A percentile compares a stretch with the other conserved stretches of the same genome.
phyloP scores from a whole-genome alignment of 2,329 filamentous ascomycete genomes.

The Aspergillus puulaauensis region DNA sequence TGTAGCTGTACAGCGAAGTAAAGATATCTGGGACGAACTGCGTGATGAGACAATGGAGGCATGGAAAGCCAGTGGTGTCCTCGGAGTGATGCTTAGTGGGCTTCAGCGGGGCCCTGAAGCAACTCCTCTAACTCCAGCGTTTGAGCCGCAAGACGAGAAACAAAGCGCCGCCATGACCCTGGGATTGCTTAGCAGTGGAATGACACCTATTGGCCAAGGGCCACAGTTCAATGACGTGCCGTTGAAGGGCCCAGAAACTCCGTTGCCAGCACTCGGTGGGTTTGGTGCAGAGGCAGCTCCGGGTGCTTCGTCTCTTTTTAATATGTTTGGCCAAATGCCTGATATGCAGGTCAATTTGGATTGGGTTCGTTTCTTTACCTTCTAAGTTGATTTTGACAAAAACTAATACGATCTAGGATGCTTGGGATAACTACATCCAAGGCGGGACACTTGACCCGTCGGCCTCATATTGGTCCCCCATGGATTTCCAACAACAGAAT shows the following conservation, averaged over 20 bases:
- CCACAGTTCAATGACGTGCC: conserved; percentile 29
- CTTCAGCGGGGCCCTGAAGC: conserved; percentile 50
- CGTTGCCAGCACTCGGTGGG: conserved; percentile 23
- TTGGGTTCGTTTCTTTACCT: conserved; percentile 54
- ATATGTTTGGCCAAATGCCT: conserved; percentile 55
- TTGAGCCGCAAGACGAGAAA: conserved; percentile 55
- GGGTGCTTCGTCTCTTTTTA: conserved; percentile 54
- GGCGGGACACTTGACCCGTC: conserved; percentile 50
- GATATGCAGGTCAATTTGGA: conserved; percentile 60
- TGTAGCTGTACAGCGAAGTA: conserved; percentile 67
- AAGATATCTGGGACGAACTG: conserved; percentile 76
- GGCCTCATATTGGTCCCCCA: conserved; percentile 40
- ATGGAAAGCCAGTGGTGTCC: conserved; percentile 76
- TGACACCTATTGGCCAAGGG: conserved; percentile 49
- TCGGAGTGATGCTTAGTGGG: conserved; percentile 84
- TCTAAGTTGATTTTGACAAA: conserved; percentile 14
- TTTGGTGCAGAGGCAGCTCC: conserved; percentile 34
- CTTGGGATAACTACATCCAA: conserved; percentile 69
- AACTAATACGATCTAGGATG: conserved; percentile 50
- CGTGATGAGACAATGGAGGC: conserved; percentile 82
- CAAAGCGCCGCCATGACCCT: conserved; percentile 69
- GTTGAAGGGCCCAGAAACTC: conserved; percentile 31
- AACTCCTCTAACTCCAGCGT: conserved; percentile 22
- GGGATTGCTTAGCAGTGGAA: conserved; percentile 65
- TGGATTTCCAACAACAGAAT: conserved; percentile 31